These are phyloP conservation scores for Yamagishiella unicocca DNA, from an alignment of 139 green algal genomes.

Conservation along the genomic window DNA sequence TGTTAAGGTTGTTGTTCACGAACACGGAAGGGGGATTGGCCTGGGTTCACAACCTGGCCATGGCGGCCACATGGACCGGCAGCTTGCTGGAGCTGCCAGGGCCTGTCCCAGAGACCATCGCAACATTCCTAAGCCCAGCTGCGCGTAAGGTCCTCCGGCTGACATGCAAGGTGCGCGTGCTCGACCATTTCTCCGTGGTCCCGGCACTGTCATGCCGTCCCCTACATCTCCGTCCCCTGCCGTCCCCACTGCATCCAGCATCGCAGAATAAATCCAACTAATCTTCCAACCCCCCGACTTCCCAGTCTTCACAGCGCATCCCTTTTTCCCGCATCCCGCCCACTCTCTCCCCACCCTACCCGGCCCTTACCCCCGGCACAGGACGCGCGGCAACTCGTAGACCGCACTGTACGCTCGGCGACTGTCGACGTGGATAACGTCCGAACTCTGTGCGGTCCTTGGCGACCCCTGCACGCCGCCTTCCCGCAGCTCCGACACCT, in stretches of 20 bases:
- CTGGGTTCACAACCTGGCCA: too few species aligned
- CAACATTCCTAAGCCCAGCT: neutral
- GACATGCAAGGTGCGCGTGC: neutral
- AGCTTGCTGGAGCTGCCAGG: slow-evolving; percentile 4
- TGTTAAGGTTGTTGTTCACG: too few species aligned
- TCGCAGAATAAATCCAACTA: too few species aligned
- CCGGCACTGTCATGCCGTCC: neutral
- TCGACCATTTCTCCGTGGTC: too few species aligned
- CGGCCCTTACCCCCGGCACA: neutral
- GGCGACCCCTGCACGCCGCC: neutral
- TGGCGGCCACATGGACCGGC: too few species aligned
- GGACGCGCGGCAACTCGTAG: neutral
- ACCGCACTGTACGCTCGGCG: neutral
- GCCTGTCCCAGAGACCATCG: neutral
- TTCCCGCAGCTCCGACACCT: slow-evolving; percentile 7
- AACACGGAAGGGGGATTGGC: too few species aligned
- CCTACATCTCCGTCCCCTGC: neutral
- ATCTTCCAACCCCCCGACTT: too few species aligned
- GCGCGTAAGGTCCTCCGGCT: neutral
- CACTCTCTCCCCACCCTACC: too few species aligned
- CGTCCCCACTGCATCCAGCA: too few species aligned
- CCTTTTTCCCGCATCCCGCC: too few species aligned
- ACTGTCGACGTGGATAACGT: neutral
- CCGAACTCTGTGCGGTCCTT: neutral
- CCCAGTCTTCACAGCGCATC: too few species aligned